Evolutionary conservation across 2,329 filamentous ascomycete species (phyloP).

Genomic region (Venturia pyrina): DNA sequence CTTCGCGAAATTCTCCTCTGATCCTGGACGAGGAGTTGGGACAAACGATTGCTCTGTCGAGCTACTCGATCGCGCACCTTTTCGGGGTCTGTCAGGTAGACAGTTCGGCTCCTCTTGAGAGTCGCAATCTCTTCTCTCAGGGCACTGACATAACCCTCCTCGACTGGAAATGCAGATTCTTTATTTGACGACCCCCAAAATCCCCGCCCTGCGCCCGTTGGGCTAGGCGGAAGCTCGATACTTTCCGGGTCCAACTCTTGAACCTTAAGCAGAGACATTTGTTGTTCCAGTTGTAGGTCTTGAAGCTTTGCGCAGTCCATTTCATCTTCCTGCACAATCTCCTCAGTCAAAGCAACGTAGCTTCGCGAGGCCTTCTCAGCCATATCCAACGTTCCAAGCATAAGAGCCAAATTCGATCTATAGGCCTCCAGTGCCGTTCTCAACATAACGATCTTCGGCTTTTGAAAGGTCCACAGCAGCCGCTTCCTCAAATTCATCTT

Average conservation of each 20-base stretch:
- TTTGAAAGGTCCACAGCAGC: slow-evolving; percentile 18
- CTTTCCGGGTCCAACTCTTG: slow-evolving; percentile 15
- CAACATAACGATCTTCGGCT: slow-evolving; percentile 17
- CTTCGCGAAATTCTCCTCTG: slow-evolving; percentile 14
- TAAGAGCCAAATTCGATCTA: slow-evolving; percentile 18
- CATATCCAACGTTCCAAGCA: slow-evolving; percentile 18
- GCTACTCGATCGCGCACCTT: slow-evolving; percentile 13
- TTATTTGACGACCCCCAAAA: slow-evolving; percentile 7
- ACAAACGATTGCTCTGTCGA: slow-evolving; percentile 14
- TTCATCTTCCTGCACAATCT: slow-evolving; percentile 13
- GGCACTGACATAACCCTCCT: neutral
- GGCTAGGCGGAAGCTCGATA: slow-evolving; percentile 6
- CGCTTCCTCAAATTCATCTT: slow-evolving; percentile 14
- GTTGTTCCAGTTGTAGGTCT: slow-evolving; percentile 16
- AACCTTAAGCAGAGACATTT: slow-evolving; percentile 16
- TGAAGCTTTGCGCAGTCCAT: slow-evolving; percentile 16
- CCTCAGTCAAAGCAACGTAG: slow-evolving; percentile 10
- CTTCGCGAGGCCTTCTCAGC: slow-evolving; percentile 17
- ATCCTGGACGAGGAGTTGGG: slow-evolving; percentile 12
- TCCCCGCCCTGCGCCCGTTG: neutral
- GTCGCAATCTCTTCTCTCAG: slow-evolving; percentile 14
- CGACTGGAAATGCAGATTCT: slow-evolving; percentile 3
- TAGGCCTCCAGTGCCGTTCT: slow-evolving; percentile 19
- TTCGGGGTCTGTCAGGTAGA: neutral
- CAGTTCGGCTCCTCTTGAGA: slow-evolving; percentile 14